Evolutionary conservation across 129 eudicot genomes (phyloP), one percentile per base, ranked within the genome.

Genomic region (Lonicera japonica): DNA sequence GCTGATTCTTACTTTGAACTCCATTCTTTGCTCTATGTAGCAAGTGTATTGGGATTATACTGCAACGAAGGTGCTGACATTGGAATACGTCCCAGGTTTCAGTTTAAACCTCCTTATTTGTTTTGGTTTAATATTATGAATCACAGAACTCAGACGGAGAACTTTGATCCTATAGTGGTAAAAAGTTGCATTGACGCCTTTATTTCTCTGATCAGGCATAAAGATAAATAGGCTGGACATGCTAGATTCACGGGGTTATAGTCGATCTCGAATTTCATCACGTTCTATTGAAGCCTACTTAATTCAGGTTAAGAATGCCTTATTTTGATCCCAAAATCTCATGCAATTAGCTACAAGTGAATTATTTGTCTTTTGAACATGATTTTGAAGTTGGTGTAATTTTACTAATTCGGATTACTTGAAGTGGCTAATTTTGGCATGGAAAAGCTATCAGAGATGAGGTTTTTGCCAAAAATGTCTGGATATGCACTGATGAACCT

Each of bases 71-170:
- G 99, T 92, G 80, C 76, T 92, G 80, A 92, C 99, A 4, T 55
- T 92, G 80, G 99, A 92, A 76, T 92, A 87, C 63, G 99, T 88
- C 65, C 99, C 99, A 80, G 99, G 99, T 92, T 67, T 66, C 24
- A 58, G n/a, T 61, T 70, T 73, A 12, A 73, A 55, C 61, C 54
- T 34, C 18, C 59, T 59, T 66, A 3, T n/a, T n/a, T n/a, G n/a
- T n/a, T n/a, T n/a, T n/a, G n/a, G n/a, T n/a, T n/a, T n/a, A n/a
- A n/a, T n/a, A n/a, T n/a, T n/a, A n/a, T n/a, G n/a, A n/a, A n/a
- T n/a, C n/a, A n/a, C n/a, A n/a, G n/a, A n/a, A n/a, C n/a, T n/a
- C n/a, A n/a, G n/a, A n/a, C n/a, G n/a, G n/a, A n/a, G n/a, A n/a
- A n/a, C n/a, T 36, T 24, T 29, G n/a, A 21, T 51, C 51, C 34